Evolutionary conservation across 2,329 filamentous ascomycete genomes (phyloP).

Genomic region (Colletotrichum brevisporum): DNA sequence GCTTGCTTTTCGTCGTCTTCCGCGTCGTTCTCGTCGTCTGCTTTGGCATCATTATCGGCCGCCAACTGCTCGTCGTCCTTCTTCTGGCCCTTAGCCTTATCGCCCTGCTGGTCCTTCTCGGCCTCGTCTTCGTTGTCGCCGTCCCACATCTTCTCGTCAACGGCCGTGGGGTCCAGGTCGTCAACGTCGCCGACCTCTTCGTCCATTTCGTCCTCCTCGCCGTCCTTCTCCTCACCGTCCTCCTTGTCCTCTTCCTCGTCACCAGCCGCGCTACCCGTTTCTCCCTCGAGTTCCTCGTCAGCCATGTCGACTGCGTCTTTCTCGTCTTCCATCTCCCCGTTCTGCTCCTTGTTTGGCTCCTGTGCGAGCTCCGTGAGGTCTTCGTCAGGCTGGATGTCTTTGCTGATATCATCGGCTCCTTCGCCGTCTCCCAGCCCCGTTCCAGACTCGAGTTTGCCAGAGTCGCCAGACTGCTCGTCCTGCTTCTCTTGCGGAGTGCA

Average conservation of each 20-base stretch:
- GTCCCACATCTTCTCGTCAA: constrained; percentile 99
- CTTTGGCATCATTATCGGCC: constrained; percentile 70
- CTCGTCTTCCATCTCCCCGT: constrained; percentile 80
- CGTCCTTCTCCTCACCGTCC: constrained; percentile 73
- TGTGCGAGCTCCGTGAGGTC: constrained; percentile 93
- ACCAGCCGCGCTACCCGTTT: constrained; percentile 77
- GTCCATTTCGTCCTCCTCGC: constrained; percentile 83
- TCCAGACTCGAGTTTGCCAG: constrained; percentile 88
- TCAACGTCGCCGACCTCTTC: constrained; percentile 93
- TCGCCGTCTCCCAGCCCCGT: constrained; percentile 96
- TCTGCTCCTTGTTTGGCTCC: constrained; percentile 78
- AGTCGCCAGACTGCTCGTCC: constrained; percentile 76
- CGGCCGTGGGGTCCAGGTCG: constrained; percentile 87
- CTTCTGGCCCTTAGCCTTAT: constrained; percentile 79
- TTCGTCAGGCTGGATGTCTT: constrained; percentile 94
- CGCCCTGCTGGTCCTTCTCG: constrained; percentile 85
- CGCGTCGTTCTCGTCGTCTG: constrained; percentile 56
- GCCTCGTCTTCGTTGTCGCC: constrained; percentile 83
- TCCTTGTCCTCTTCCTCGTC: constrained; percentile 73
- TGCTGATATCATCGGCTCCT: constrained; percentile 97
- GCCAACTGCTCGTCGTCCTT: constrained; percentile 74
- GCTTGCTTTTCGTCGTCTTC: constrained; percentile 57
- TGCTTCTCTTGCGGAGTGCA: constrained; percentile 89
- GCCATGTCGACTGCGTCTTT: constrained; percentile 94
- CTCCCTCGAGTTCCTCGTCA: constrained; percentile 90